Base-by-base conservation (phyloP, 805 yeast species). In the Ogataea philodendri region DNA sequence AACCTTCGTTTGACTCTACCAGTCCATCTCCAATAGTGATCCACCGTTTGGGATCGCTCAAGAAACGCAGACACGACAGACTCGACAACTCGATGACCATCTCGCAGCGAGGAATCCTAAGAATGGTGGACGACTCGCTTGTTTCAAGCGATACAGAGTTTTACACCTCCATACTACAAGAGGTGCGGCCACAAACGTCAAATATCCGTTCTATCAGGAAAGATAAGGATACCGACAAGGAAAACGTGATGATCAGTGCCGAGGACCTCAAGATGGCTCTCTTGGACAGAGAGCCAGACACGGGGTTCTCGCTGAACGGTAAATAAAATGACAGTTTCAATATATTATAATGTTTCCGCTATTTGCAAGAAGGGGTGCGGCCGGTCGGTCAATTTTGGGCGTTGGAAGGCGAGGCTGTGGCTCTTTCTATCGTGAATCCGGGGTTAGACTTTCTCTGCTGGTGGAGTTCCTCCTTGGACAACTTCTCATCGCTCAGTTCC, bases 401-500 rank as follows among this genome's bases (percentile, higher is more conserved):
- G n/a, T n/a, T n/a, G n/a, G n/a, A n/a, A n/a, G n/a, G n/a, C n/a
- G n/a, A n/a, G 9, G 20, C 17, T 10, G 8, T 15, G 20, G 20
- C 20, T 7, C 16, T 63, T 47, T 71, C 72, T 24, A 78, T 68
- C 9, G 59, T 57, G 46, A 76, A 84, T 0, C 93, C 94, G 8
- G 86, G 80, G 29, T 74, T 72, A 9, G 76, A 68, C 55, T 72
- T 81, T 62, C 89, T 73, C 26, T 65, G 65, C 7, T 50, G 54
- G 36, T 80, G 67, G 58, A 78, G 67, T 52, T 84, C 71, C 11
- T 62, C 59, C 35, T 69, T 71, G 1, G 78, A 60, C 48, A 78
- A 61, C 13, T 65, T 64, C 18, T 67, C 62, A 27, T 78, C 80
- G 8, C 82, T 78, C 22, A 87, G 65, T 49, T 87, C 90, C 18